Base-by-base conservation (phyloP, 1,139 yeast genomes). In the Chernovozyma sophiae-reginae region DNA sequence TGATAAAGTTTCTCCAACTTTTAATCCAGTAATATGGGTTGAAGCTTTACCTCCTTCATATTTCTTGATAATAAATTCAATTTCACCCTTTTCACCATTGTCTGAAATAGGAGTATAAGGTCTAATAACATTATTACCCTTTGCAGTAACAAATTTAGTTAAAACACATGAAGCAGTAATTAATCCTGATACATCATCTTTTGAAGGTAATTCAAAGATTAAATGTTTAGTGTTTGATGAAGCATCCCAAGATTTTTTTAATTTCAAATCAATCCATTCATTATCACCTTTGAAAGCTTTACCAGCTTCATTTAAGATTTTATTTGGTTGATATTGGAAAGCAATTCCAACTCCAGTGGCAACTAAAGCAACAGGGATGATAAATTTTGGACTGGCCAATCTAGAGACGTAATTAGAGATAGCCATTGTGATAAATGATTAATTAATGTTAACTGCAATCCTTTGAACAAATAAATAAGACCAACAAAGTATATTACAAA, bases 71-170 rank as follows among this genome's bases (percentile, higher is more conserved):
- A 90, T 77, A 50, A 94, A 77, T 45, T 86, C 89, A 54, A 94
- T 71, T 40, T 74, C 60, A 37, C 98, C 98, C 59, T 74, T 73
- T 43, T 74, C 72, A 38, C 78, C 79, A 38, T 75, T 69, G 53
- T 84, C 87, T 25, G 86, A 76, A 38, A 82, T 74, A 41, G 99
- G 98, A 27, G 99, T 94, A 73, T 94, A 94, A 33, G 99, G 98
- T 70, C 99, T 84, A 47, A 94, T 74, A 41, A 92, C 96, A 54
- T 82, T 81, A 65, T 72, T 79, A 49, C 97, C 97, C 68, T 87
- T 87, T 42, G 79, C 76, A 39, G 92, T 83, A 40, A 82, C 85
- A 48, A 69, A 87, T 69, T 89, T 89, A 58, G 95, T 77, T 60
- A 92, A 60, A 37, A 94, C 60, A 48, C 83, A 79, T 30, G 95